Conservation (phyloP, 2,329 filamentous ascomycete genomes). For the Pseudogymnoascus verrucosus region DNA sequence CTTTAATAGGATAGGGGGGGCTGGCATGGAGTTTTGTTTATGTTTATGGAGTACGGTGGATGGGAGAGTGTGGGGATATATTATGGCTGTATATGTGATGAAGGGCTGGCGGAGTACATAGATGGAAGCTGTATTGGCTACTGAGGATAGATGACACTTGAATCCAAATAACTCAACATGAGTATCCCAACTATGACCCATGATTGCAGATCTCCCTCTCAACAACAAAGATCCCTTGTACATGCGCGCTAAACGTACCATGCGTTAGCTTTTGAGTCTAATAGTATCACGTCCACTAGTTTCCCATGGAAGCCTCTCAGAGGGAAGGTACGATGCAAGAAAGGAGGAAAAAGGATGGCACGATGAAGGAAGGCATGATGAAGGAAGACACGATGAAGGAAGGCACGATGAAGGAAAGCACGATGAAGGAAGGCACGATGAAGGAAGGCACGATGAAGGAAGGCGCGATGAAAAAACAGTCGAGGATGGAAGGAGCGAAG, state of each 20-base stretch:
- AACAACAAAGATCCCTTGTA: not conserved
- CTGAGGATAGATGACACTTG: not conserved
- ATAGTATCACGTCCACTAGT: not conserved
- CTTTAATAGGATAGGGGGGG: not conserved
- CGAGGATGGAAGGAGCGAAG: not conserved
- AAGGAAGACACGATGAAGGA: not conserved
- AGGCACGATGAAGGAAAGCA: not conserved
- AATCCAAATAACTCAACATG: not conserved
- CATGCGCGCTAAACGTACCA: not conserved
- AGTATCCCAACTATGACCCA: not conserved
- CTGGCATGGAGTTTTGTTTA: not conserved
- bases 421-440: not conserved
- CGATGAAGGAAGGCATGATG: not conserved
- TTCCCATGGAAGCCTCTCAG: not conserved
- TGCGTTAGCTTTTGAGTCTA: not conserved
- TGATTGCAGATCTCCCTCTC: no score
- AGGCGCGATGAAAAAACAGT: not conserved
- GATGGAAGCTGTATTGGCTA: not conserved
- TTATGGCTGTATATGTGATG: conserved; percentile 7
- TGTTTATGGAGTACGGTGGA: not conserved
- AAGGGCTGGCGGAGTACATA: not conserved
- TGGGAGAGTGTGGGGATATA: not conserved
- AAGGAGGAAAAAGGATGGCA: not conserved
- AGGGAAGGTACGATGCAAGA: not conserved
- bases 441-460: not conserved